A percentile compares a stretch with the other conserved stretches of the same genome.
phyloP scores from a whole-genome alignment of 2,329 filamentous ascomycete genomes.

The Alternaria sp. region DNA sequence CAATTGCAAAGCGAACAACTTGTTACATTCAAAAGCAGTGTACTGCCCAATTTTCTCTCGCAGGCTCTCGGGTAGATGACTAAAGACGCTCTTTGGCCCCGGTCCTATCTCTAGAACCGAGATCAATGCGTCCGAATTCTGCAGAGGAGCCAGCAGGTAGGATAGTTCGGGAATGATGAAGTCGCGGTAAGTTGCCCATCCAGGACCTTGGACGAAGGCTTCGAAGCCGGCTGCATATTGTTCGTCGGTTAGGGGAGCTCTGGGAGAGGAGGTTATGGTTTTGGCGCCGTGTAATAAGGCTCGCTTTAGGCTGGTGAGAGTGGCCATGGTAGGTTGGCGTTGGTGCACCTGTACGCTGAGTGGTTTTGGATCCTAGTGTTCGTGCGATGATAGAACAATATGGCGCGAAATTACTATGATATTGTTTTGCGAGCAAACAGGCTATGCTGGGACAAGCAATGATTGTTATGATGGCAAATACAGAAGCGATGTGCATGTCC shows the following conservation, averaged over 20 bases:
- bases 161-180: constrained; percentile 56
- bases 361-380: background rate
- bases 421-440: background rate
- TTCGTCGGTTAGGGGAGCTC: background rate
- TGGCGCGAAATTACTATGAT: background rate
- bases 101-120: constrained; percentile 69
- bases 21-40: constrained; percentile 63
- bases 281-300: background rate
- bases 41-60: constrained; percentile 61
- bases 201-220: constrained; percentile 50
- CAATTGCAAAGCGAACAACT: constrained; percentile 56
- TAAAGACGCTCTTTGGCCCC: constrained; percentile 64
- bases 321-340: background rate
- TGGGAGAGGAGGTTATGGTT: background rate
- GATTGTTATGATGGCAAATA: background rate
- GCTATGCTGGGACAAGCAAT: background rate
- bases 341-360: background rate
- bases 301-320: background rate
- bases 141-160: constrained; percentile 53
- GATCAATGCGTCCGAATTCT: constrained; percentile 54
- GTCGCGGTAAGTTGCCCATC: constrained; percentile 54
- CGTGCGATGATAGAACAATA: background rate
- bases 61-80: constrained; percentile 55
- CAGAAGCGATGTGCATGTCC: background rate
- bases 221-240: constrained; percentile 53